Conservation (phyloP, 1,284 basidiomycete genomes). For the Cerrena zonata region DNA sequence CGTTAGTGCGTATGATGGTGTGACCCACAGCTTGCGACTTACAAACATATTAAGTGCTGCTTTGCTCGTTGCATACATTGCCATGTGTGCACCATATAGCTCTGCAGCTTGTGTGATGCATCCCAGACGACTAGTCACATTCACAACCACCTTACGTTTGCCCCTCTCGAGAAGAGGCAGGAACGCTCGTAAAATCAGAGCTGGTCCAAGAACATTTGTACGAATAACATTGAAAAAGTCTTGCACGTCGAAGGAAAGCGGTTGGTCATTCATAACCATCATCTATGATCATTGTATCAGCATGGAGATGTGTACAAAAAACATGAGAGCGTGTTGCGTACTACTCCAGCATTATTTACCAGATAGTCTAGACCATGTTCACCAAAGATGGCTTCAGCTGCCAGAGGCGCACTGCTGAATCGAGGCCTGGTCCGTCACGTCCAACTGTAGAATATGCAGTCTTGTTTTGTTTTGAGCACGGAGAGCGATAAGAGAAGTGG, state of each 20-base stretch:
- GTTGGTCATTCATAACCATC: slow-evolving; percentile 4
- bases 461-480: slow-evolving; percentile 18
- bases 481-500: slow-evolving; percentile 25
- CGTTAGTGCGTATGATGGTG: no score
- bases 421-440: slow-evolving; percentile 26
- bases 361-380: slow-evolving; percentile 32
- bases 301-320: no score
- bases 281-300: no score
- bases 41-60: slow-evolving; percentile 28
- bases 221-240: slow-evolving; percentile 20
- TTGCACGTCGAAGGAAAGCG: slow-evolving; percentile 21
- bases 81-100: slow-evolving; percentile 17
- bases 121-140: slow-evolving; percentile 27
- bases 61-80: slow-evolving; percentile 28
- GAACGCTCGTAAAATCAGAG: slow-evolving; percentile 27
- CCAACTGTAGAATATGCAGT: slow-evolving; percentile 32
- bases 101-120: no score
- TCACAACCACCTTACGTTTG: slow-evolving; percentile 30
- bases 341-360: slow-evolving; percentile 37
- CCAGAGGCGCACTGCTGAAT: slow-evolving; percentile 24
- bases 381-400: slow-evolving; percentile 24
- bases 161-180: slow-evolving; percentile 29
- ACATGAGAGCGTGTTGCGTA: no score
- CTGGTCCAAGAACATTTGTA: slow-evolving; percentile 31
- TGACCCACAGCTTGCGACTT: no score